Base-by-base conservation (phyloP, 495 filamentous ascomycete genomes). In the Lindgomyces ingoldianus region DNA sequence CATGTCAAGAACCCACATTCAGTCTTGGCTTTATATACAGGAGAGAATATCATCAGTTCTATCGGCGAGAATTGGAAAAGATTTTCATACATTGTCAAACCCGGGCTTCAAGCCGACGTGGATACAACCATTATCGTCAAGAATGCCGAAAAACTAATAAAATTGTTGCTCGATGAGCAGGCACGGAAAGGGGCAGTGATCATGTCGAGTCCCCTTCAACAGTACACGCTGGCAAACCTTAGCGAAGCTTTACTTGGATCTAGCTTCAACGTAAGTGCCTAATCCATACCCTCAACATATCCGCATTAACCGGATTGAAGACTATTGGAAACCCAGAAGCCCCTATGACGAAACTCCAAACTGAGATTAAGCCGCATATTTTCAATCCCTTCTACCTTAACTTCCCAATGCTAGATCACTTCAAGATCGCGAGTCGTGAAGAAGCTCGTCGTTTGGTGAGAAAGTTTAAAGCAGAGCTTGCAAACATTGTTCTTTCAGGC, bases 1-100 rank as follows among this genome's bases (percentile, higher is more conserved):
- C 76, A 82, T 48, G 74, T 77, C 36, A 82, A 82, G 74, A 80
- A 79, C 3, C 79, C 78, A 0, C 70, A 77, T 54, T 73, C 74
- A 26, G 72, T 80, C 0, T 69, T 81, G 18, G 78, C 79, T 0
- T 60, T 68, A 21, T 72, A 78, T 36, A 62, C 55, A 12, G 76
- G 77, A 0, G 76, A 76, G 44, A 79, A 79, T 62, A 74, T 79
- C 50, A 74, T 79, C 47, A 72, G 68, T 64, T 60, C 73, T 0
- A 73, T 73, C 59, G 75, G 72, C 0, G 65, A 73, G 14, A 72
- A 66, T 0, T 80, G 60, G 57, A 57, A 49, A 27, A 55, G 70
- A 9, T 80, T 70, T 67, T 71, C 69, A 0, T 64, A 67, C 4
- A 72, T 80, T 26, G 73, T 78, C 67, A 78, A 78, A 67, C 73